Evolutionary conservation across 257 asterid genomes (phyloP), one percentile per base, ranked within the genome.

Genomic region (Solanum megistacrolobum): DNA sequence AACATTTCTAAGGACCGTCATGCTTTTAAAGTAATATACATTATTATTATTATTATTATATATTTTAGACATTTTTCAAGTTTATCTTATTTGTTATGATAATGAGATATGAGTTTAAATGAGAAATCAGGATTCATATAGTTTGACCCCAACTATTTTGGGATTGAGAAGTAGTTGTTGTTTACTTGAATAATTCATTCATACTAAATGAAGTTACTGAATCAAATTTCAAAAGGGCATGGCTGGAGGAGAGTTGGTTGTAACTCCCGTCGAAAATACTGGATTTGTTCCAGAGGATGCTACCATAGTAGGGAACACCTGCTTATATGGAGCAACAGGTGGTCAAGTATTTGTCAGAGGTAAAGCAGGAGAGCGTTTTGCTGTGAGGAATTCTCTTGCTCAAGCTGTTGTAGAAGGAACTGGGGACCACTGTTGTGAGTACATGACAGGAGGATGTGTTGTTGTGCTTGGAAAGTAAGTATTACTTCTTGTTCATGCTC

Each of bases 371-470:
- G 99, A 97, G 88, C 98, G 99, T 78, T 97, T 97, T 87, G 99
- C 99, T 9, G 99, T 97, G 52, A 91, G 99, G 88, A 97, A 97
- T 93, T 97, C 99, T 2, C 96, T 96, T 89, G 99, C 99, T 5
- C 94, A 96, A 92, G 99, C 99, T 5, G 99, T 97, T 41, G 98
- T 97, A 20, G 99, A 97, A 93, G 99, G 99, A 90, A 93, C 98
- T 1, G 99, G 99, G 36, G 99, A 97, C 83, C 99, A 97, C 91
- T 92, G 98, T 82, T 96, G 99, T 43, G 99, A 97, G 93, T 97
- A 97, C 93, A 97, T 97, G 99, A 97, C 99, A 7, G 99, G 99
- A 5, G 99, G 99, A 58, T 96, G 99, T 87, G 98, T 97, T 36
- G 97, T 97, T 41, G 91, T 97, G 87, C 96, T 97, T 20, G 99